phyloP scores from a whole-genome alignment of 1,284 basidiomycete genomes.

The Cutaneotrichosporon daszewskae region DNA sequence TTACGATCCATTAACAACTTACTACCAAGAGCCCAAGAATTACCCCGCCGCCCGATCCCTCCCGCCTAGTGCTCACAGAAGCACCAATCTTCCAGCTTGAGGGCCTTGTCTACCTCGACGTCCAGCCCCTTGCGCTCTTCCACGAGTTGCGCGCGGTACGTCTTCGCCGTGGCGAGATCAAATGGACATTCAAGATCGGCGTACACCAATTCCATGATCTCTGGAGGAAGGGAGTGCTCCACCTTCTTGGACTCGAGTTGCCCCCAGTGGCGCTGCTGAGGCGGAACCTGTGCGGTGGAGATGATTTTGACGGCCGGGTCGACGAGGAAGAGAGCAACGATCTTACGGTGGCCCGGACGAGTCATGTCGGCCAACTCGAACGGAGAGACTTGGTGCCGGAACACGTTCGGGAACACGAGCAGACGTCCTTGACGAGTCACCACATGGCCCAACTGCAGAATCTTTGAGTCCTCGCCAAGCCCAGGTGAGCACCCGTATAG shows the following conservation, averaged over 20 bases:
- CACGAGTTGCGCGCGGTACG: slow-evolving; percentile 14
- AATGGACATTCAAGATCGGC: slow-evolving; percentile 11
- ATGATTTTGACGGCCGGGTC: slow-evolving; percentile 9
- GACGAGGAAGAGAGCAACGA: slow-evolving; percentile 18
- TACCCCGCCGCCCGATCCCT: too few relatives aligned
- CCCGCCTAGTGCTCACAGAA: slow-evolving; percentile 17
- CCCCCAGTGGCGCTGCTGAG: slow-evolving; percentile 16
- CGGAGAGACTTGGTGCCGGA: slow-evolving; percentile 8
- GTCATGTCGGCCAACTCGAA: slow-evolving; percentile 12
- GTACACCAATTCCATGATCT: slow-evolving; percentile 10
- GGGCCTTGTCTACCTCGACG: background rate
- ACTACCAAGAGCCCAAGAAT: too few relatives aligned
- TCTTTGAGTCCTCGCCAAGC: background rate
- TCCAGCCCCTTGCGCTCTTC: slow-evolving; percentile 11
- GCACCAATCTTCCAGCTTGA: slow-evolving; percentile 4
- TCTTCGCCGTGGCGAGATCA: slow-evolving; percentile 6
- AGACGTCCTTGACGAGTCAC: slow-evolving; percentile 2
- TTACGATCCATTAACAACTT: too few relatives aligned
- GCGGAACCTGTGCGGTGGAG: slow-evolving; percentile 12
- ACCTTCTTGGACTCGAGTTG: too few relatives aligned
- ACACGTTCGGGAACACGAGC: slow-evolving; percentile 12
- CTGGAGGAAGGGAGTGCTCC: too few relatives aligned
- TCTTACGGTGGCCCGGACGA: slow-evolving; percentile 13
- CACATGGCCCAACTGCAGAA: slow-evolving; percentile 1
- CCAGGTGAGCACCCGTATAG: background rate